phyloP scores from a whole-genome alignment of 768 basidiomycete species.

The Termitomyces sp. region DNA sequence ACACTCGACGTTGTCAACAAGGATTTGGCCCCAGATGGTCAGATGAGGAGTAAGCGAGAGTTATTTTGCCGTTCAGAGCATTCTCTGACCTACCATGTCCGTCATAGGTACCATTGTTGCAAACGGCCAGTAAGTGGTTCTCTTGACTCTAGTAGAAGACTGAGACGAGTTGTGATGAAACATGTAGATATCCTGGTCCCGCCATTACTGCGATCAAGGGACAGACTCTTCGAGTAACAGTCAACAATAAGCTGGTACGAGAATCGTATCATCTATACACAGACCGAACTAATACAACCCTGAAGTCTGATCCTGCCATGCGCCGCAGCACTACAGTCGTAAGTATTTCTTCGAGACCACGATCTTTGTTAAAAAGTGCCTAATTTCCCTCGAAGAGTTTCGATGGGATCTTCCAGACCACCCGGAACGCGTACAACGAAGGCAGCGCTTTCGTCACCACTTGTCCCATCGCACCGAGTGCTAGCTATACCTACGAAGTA shows the following conservation, averaged over 20 bases:
- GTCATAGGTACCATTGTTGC: constrained; percentile 19
- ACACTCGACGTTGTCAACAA: constrained; percentile 37
- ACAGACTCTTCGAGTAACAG: constrained; percentile 37
- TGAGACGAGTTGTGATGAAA: neutral
- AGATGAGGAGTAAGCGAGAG: constrained; percentile 20
- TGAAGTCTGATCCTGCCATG: constrained; percentile 27
- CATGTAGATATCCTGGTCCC: constrained; percentile 39
- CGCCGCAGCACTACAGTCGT: constrained; percentile 26
- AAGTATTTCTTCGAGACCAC: neutral
- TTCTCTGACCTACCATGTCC: neutral
- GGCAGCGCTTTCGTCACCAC: constrained; percentile 41
- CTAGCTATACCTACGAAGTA: constrained; percentile 34
- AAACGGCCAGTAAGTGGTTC: constrained; percentile 18
- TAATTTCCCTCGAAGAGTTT: constrained; percentile 16
- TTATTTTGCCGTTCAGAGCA: neutral
- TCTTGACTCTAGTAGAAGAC: neutral
- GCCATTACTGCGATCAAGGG: constrained; percentile 41
- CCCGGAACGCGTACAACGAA: constrained; percentile 23
- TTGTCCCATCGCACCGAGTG: constrained; percentile 37
- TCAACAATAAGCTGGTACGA: constrained; percentile 39
- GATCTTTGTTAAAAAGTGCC: neutral
- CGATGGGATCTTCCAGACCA: constrained; percentile 24
- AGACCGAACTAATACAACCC: neutral
- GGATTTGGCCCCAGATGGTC: constrained; percentile 42
- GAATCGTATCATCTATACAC: neutral